A percentile compares a stretch with the other conserved stretches of the same genome.
phyloP scores from a whole-genome alignment of 805 yeast genomes.

The Helenozyma baotianmanensis region DNA sequence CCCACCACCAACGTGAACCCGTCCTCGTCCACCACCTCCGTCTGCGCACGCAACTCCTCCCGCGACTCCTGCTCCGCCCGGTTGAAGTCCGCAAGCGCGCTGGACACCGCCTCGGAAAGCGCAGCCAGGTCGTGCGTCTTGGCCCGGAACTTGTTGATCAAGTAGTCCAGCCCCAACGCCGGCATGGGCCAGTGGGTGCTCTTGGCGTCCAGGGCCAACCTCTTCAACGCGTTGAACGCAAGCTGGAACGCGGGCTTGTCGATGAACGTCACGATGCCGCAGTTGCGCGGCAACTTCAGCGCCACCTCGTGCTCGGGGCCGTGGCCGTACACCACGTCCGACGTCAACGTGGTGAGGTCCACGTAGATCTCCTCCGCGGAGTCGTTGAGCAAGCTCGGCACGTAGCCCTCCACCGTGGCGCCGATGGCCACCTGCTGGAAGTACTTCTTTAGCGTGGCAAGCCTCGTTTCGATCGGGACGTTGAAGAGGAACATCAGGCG shows the following conservation, averaged over 20 bases:
- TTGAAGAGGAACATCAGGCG: slow-evolving; percentile 73
- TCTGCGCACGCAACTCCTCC: slow-evolving; percentile 51
- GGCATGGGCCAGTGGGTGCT: slow-evolving; percentile 37
- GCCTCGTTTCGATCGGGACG: slow-evolving; percentile 60
- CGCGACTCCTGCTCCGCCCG: slow-evolving; percentile 60
- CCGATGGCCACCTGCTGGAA: slow-evolving; percentile 60
- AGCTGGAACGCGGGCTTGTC: slow-evolving; percentile 65
- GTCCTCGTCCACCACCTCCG: slow-evolving; percentile 77
- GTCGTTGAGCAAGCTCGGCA: slow-evolving; percentile 33
- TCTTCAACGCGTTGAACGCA: slow-evolving; percentile 61
- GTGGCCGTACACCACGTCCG: slow-evolving; percentile 43
- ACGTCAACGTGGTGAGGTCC: slow-evolving; percentile 54
- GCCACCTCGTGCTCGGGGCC: slow-evolving; percentile 23
- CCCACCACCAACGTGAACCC: slow-evolving; percentile 92
- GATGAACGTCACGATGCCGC: slow-evolving; percentile 69
- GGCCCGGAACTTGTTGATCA: slow-evolving; percentile 30
- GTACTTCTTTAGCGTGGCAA: slow-evolving; percentile 49
- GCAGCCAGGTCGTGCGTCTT: slow-evolving; percentile 45
- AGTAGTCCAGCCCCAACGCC: slow-evolving; percentile 38
- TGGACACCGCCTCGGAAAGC: slow-evolving; percentile 54
- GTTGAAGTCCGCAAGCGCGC: slow-evolving; percentile 63
- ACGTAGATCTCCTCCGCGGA: slow-evolving; percentile 42
- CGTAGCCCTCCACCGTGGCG: slow-evolving; percentile 52
- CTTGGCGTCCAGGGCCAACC: slow-evolving; percentile 28
- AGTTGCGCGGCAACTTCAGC: slow-evolving; percentile 61